These are phyloP conservation scores for Neurospora sp. DNA, from an alignment of 495 filamentous ascomycete species.

Conservation along the genomic window DNA sequence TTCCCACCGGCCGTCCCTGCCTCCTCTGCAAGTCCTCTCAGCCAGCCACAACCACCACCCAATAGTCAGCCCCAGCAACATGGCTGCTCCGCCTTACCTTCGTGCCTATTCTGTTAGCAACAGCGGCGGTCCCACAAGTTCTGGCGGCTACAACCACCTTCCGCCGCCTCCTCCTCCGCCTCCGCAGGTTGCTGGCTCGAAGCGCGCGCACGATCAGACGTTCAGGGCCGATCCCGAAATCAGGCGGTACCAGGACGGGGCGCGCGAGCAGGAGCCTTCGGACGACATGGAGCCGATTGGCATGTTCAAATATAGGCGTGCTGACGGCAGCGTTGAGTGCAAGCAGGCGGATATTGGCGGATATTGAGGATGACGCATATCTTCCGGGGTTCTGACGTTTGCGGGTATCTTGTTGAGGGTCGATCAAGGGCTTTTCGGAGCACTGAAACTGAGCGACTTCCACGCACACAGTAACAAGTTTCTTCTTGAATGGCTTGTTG, in stretches of 20 bases:
- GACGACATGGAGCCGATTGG: conserved; percentile 8
- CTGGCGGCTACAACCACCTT: neutral
- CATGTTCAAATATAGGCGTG: conserved; percentile 12
- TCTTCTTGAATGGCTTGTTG: neutral
- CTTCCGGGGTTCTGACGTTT: neutral
- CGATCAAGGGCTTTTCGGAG: neutral
- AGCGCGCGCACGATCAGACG: conserved; percentile 18
- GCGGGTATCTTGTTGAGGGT: neutral
- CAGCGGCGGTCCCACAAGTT: conserved; percentile 7
- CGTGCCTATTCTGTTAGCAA: neutral
- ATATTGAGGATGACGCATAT: neutral
- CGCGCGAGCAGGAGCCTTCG: conserved; percentile 11
- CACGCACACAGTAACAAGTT: neutral
- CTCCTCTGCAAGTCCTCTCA: conserved; percentile 11
- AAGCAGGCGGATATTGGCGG: neutral
- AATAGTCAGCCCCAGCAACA: conserved; percentile 7
- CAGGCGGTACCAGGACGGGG: conserved; percentile 16
- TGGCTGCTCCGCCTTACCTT: neutral
- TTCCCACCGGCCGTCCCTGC: conserved; percentile 5
- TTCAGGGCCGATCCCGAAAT: conserved; percentile 11
- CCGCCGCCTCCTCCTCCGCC: conserved; percentile 8
- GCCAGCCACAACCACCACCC: neutral
- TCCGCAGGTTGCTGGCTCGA: conserved; percentile 17
- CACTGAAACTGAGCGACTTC: neutral
- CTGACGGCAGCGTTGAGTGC: conserved; percentile 7